Base-by-base conservation (phyloP, 169 alveolate genomes). In the Neospora caninum region DNA sequence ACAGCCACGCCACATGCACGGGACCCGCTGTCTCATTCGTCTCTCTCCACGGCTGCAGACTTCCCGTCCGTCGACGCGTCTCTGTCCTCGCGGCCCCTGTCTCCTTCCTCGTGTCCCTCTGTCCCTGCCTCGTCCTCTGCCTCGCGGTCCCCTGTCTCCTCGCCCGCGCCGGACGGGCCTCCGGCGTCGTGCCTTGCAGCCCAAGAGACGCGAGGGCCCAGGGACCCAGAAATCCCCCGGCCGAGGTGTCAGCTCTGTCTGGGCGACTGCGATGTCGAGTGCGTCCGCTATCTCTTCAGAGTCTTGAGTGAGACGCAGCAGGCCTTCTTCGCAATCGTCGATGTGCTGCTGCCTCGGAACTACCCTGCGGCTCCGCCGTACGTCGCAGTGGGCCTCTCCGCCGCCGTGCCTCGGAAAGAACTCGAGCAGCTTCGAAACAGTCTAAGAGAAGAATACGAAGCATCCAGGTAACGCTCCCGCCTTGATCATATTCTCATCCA, bases 291-390 rank as follows among this genome's bases (percentile, higher is more conserved):
- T n/a, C 45, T 78, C 41, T 78, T 78, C 20, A 43, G 86, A n/a
- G 86, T 78, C 10, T 29, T 36, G 42, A n/a, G 86, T 20, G 86
- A 78, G 31, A 20, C 86, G 1, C 45, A n/a, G 86, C 39, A 22
- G 45, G 39, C 86, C 2, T 38, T 78, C 86, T 78, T 36, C 86
- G 53, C 89, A 13, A 38, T 82, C 64, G 64, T 82, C 34, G 89
- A 82, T 31, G 89, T 82, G 67, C 41, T 82, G 20, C 89, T 82
- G 42, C 89, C 89, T 9, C 29, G 67, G 7, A 29, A 42, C n/a
- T 82, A 82, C 89, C 89, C 89, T 0, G 67, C 89, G 10, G 89
- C 7, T 9, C 69, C 89, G 29, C 89, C 89, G n/a, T 82, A 38
- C 41, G 89, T 82, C 39, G n/a, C 43, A 7, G 89, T 82, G 38